Evolutionary conservation across 1,139 yeast species (phyloP).

Genomic region (Meyerozyma elateridarum): DNA sequence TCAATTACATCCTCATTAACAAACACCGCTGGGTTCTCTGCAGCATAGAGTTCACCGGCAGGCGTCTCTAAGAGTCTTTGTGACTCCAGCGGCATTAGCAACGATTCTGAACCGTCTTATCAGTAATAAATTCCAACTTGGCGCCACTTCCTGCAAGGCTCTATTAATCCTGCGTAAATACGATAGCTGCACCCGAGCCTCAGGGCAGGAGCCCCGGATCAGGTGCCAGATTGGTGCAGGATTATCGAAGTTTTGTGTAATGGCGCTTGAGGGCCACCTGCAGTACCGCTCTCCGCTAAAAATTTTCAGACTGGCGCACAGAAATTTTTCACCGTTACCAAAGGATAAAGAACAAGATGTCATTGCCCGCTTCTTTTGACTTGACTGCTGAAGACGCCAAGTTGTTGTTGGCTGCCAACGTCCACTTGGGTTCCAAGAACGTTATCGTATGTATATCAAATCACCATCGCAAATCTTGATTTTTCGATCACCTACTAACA

Average conservation of each 20-base stretch:
- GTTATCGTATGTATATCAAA: constrained; percentile 71
- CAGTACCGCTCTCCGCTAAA: constrained; percentile 14
- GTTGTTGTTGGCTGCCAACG: constrained; percentile 99
- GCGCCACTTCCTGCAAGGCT: too few relatives aligned
- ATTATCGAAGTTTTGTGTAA: too few relatives aligned
- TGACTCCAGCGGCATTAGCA: too few relatives aligned
- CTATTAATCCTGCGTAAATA: too few relatives aligned
- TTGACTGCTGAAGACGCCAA: constrained; percentile 98
- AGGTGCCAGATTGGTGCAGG: too few relatives aligned
- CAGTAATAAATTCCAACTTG: too few relatives aligned
- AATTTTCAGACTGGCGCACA: constrained; percentile 9
- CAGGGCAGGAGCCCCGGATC: too few relatives aligned
- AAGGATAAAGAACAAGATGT: constrained; percentile 47
- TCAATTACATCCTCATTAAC: constrained; percentile 6
- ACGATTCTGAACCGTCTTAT: too few relatives aligned
- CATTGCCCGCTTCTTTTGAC: constrained; percentile 86
- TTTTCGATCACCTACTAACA: constrained; percentile 39
- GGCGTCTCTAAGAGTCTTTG: too few relatives aligned
- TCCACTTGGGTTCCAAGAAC: constrained; percentile 99
- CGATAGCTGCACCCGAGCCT: too few relatives aligned
- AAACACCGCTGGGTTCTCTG: neutral
- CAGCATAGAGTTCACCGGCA: too few relatives aligned
- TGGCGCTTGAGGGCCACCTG: constrained; percentile 10
- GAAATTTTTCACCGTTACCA: constrained; percentile 12
- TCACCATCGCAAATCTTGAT: too few relatives aligned